Base-by-base conservation (phyloP, 1,284 basidiomycete genomes). In the Malassezia cuniculi region DNA sequence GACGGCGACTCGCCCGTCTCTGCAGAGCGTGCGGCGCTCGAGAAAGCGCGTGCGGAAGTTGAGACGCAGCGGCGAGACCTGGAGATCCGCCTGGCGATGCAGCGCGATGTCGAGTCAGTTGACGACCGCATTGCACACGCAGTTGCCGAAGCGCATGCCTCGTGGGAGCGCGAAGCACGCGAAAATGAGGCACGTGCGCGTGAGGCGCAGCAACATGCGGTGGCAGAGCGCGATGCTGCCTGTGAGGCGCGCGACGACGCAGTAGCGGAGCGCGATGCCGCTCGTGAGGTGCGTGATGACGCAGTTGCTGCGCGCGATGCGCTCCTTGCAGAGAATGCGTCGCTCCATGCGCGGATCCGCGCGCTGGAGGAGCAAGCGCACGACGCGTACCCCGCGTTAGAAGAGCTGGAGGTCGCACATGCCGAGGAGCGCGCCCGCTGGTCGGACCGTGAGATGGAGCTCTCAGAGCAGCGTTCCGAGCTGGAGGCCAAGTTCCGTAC, bases 1-100 rank as follows among this genome's bases (percentile, higher is more conserved):
- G n/a, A n/a, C n/a, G n/a, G n/a, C n/a, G n/a, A n/a, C n/a, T n/a
- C n/a, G n/a, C n/a, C n/a, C n/a, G n/a, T n/a, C n/a, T n/a, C n/a
- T n/a, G n/a, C n/a, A n/a, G n/a, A n/a, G 36, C 36, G 36, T 16
- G n/a, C n/a, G 4, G 34, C 26, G 25, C 32, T 40, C 7, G 27
- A 34, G 3, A 24, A 15, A 11, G 39, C 34, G 28, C 32, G 28
- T 4, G 21, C 14, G 19, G 20, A 21, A 16, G 31, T 39, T 9
- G 41, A 17, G 25, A 35, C 22, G 15, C 28, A 45, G 33, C 42
- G 42, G 8, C 42, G 38, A 12, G 42, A 45, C 15, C 30, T 45
- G 12, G 42, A 45, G 18, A 34, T 45, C 12, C 42, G 42, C 10
- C 27, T 37, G 3, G 42, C 37, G 5, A 17, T 12, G 12, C 22